Conservation (phyloP, 2,329 filamentous ascomycete species). For the Trichophyton verrucosum region DNA sequence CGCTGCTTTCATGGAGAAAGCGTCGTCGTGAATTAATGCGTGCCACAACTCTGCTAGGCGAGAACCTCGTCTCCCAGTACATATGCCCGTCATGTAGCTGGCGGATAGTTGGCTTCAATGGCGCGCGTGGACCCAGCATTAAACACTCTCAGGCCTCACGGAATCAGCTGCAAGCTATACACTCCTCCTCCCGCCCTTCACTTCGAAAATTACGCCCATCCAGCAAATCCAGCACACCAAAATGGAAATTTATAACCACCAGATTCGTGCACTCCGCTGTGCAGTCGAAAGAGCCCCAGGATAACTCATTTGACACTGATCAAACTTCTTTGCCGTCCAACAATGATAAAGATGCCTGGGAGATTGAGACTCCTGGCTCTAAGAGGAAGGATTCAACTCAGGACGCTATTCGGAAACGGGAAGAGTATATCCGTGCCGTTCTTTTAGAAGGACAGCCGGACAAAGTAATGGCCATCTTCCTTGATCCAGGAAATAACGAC, state of each 20-base stretch:
- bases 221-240: background rate
- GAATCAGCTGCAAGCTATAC: conserved; percentile 2
- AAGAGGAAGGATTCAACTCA: background rate
- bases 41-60: conserved; percentile 15
- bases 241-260: conserved; percentile 2
- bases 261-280: background rate
- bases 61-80: conserved; percentile 21
- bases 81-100: conserved; percentile 17
- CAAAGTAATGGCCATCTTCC: conserved; percentile 27
- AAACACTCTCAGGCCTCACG: background rate
- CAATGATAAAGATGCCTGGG: background rate
- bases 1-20: background rate
- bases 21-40: conserved; percentile 8
- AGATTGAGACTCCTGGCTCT: background rate
- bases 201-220: conserved; percentile 3
- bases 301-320: background rate
- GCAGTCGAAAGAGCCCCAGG: background rate
- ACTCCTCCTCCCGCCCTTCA: conserved; percentile 3
- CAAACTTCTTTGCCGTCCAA: too few relatives aligned
- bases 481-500: conserved; percentile 20
- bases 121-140: conserved; percentile 3
- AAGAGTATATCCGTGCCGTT: conserved; percentile 6
- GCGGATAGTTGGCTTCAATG: conserved; percentile 11
- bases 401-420: background rate
- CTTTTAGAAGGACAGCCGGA: conserved; percentile 30